A percentile compares a stretch with the other conserved stretches of the same genome.
phyloP scores from a whole-genome alignment of 257 asterid genomes.

The Voacanga thouarsii region DNA sequence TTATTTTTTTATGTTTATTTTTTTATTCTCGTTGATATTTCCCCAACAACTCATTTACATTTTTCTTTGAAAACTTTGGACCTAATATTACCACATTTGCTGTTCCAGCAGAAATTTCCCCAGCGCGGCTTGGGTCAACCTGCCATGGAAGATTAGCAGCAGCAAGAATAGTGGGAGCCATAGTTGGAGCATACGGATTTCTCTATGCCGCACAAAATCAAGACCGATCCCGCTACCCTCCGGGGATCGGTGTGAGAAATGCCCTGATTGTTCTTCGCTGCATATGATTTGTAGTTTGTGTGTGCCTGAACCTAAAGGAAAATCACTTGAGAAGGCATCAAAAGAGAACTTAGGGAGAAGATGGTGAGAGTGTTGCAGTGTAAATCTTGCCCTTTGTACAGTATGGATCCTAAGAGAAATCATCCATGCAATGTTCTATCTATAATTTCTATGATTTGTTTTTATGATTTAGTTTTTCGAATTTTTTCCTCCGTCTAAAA shows the following conservation, averaged over 20 bases:
- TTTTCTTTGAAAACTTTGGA: slow-evolving; percentile 22
- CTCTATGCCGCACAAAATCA: slow-evolving; percentile 12
- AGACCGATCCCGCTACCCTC: slow-evolving; percentile 12
- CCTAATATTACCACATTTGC: slow-evolving; percentile 25
- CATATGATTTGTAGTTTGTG: slow-evolving; percentile 10
- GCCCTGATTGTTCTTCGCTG: slow-evolving; percentile 9
- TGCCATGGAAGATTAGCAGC: slow-evolving; percentile 17
- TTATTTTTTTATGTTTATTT: no score
- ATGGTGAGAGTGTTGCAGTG: neutral
- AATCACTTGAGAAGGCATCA: slow-evolving; percentile 16
- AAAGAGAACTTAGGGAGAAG: slow-evolving; percentile 4
- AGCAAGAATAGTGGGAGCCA: slow-evolving; percentile 16
- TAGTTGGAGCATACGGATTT: slow-evolving; percentile 18
- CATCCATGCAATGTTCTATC: no score
- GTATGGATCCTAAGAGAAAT: no score
- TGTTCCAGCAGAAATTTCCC: slow-evolving; percentile 23
- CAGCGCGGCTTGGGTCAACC: slow-evolving; percentile 20
- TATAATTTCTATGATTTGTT: no score
- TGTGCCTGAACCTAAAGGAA: slow-evolving; percentile 16
- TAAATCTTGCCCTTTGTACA: no score
- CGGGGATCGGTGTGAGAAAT: slow-evolving; percentile 12
- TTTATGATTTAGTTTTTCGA: no score
- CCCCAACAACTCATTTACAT: slow-evolving; percentile 15
- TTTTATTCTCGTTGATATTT: no score
- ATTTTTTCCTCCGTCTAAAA: no score